Base-by-base conservation (phyloP, 768 basidiomycete species). In the Mycena rosella region DNA sequence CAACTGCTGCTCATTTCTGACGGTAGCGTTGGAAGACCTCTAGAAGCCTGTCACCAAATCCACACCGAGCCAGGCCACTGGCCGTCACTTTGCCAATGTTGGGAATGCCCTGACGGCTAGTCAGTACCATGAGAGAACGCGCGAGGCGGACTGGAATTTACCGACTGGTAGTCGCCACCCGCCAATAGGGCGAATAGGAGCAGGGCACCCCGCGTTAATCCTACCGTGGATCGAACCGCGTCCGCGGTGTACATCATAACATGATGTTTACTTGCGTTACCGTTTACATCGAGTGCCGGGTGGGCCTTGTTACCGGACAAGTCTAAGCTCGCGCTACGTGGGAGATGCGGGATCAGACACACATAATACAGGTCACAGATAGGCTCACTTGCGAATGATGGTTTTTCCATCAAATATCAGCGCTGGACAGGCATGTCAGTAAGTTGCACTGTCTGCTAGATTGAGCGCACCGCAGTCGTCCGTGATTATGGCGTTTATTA, bases 111-210 rank as follows among this genome's bases (percentile, higher is more conserved):
- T 78, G n/a, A 57, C 45, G 17, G 1, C 22, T 45, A 30, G 30
- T 22, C 49, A 34, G 18, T 11, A 34, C 5, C 32, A 34, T 34
- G n/a, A n/a, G 26, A 30, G 6, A 56, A 45, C 13, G 18, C 20
- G 29, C 15, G 51, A 2, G 30, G 24, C 27, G 22, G 27, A 22
- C 27, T 18, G 60, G 20, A 75, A 48, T 84, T 83, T 14, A 78
- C 84, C 13, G 81, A 79, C 55, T 88, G 83, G 68, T 93, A 94
- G 75, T 94, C 92, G 4, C 91, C 93, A 0, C 92, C 92, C 13
- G 85, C 82, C 22, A 93, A 79, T 6, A 93, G 82, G 5, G 87
- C 92, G 20, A 92, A 87, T 15, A 93, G 82, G 56, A 92, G 85
- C 62, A 90, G 81, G 6, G 88, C 90, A 29, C 84, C 76, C 63